A percentile compares a stretch with the other conserved stretches of the same genome.
Conservation (phyloP, 768 basidiomycete species). For the Neoboletus subvelutipes region DNA sequence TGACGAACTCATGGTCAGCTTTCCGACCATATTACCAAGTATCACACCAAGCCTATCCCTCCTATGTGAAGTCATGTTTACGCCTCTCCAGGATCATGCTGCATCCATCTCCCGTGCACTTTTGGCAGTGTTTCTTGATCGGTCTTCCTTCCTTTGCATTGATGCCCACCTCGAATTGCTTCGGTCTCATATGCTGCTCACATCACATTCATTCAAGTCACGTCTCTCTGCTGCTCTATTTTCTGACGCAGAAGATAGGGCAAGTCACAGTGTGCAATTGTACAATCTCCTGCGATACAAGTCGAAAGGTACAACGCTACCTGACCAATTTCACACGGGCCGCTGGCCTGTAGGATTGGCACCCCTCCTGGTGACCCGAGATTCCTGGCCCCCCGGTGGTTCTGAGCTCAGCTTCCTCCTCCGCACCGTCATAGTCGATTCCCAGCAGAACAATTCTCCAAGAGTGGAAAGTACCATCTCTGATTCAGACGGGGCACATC, state of each 20-base stretch:
- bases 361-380: conserved; percentile 65
- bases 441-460: conserved; percentile 44
- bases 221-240: conserved; percentile 73
- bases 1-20: conserved; percentile 49
- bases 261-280: conserved; percentile 30
- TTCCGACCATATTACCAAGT: conserved; percentile 59
- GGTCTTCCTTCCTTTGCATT: conserved; percentile 64
- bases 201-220: conserved; percentile 69
- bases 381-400: conserved; percentile 86
- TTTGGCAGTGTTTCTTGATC: conserved; percentile 62
- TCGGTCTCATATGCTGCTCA: conserved; percentile 73
- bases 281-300: conserved; percentile 25
- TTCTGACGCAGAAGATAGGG: conserved; percentile 62
- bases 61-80: conserved; percentile 61
- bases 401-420: conserved; percentile 82
- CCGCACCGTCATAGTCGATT: conserved; percentile 82
- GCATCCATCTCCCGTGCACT: conserved; percentile 64
- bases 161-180: conserved; percentile 65
- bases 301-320: conserved; percentile 15
- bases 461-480: conserved; percentile 23
- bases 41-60: conserved; percentile 64
- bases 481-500: conserved; percentile 36
- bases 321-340: conserved; percentile 18
- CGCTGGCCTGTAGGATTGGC: conserved; percentile 74
- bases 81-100: conserved; percentile 60